Evolutionary conservation across 2,329 filamentous ascomycete species (phyloP).

Genomic region (Onygena corvina): DNA sequence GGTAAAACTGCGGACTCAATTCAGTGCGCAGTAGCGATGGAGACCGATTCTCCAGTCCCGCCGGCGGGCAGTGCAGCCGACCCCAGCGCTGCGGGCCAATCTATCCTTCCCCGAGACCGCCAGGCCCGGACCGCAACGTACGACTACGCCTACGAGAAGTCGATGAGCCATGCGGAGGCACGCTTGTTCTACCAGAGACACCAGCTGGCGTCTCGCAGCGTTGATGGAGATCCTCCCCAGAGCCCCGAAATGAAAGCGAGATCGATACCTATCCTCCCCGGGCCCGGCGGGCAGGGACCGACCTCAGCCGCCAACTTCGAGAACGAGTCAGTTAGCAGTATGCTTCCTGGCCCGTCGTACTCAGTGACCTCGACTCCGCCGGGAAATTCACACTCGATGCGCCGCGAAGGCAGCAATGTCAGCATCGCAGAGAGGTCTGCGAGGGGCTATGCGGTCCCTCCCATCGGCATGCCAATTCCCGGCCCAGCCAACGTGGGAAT

Average conservation of each 20-base stretch:
- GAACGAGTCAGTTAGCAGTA: constrained; percentile 14
- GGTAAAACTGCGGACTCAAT: too few species aligned
- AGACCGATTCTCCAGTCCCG: neutral
- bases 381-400: constrained; percentile 30
- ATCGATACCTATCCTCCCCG: constrained; percentile 17
- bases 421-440: neutral
- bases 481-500: constrained; percentile 47
- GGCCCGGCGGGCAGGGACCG: constrained; percentile 22
- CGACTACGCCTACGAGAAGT: constrained; percentile 84
- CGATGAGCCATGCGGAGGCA: constrained; percentile 85
- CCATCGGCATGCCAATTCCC: constrained; percentile 44
- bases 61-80: constrained; percentile 9
- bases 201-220: constrained; percentile 48
- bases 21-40: neutral
- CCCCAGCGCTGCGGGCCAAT: constrained; percentile 10
- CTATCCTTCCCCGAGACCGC: constrained; percentile 30
- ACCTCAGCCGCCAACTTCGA: constrained; percentile 11
- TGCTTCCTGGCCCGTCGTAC: constrained; percentile 9
- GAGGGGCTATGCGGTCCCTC: constrained; percentile 35
- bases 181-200: constrained; percentile 93
- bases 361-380: constrained; percentile 16
- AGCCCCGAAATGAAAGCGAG: constrained; percentile 18
- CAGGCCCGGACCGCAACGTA: constrained; percentile 72
- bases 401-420: neutral
- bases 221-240: constrained; percentile 28